These are phyloP conservation scores for Herpetomonas samuelpessoai DNA, from an alignment of 208 protist species.

Conservation along the genomic window DNA sequence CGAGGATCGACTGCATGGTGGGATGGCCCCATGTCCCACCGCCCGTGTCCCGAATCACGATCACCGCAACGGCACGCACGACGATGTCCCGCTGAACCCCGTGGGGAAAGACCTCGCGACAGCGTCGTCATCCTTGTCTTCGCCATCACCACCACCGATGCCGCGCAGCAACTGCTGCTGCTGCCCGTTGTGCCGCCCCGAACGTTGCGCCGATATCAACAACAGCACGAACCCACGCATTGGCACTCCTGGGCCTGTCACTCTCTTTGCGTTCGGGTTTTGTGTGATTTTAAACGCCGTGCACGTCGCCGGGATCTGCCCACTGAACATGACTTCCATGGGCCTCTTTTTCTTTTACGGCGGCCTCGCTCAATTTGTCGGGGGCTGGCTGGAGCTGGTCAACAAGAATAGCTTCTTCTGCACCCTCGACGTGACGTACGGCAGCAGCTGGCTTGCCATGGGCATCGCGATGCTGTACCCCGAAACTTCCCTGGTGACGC, in stretches of 20 bases:
- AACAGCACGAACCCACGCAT: conserved; percentile 17
- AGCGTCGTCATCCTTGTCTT: too few relatives aligned
- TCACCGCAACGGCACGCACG: too few relatives aligned
- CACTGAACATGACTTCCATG: conserved; percentile 12
- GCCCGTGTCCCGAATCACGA: too few relatives aligned
- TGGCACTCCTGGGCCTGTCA: conserved; percentile 19
- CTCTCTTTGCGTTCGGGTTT: conserved; percentile 40
- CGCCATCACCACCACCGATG: neutral
- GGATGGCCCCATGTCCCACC: too few relatives aligned
- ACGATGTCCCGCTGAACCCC: too few relatives aligned
- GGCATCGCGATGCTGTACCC: conserved; percentile 15
- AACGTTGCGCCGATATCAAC: conserved; percentile 6
- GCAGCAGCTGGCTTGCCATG: conserved; percentile 29
- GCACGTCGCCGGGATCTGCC: conserved; percentile 18
- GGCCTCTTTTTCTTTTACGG: conserved; percentile 28
- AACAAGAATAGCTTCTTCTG: conserved; percentile 29
- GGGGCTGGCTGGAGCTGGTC: conserved; percentile 28
- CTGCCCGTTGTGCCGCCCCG: neutral
- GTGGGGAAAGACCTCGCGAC: too few relatives aligned
- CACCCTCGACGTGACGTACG: conserved; percentile 20
- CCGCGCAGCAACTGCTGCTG: neutral
- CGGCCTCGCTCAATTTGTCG: conserved; percentile 30
- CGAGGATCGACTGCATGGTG: too few relatives aligned
- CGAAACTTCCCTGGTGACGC: neutral
- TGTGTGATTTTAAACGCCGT: conserved; percentile 33